These are phyloP conservation scores for Chalciporus piperatus DNA, from an alignment of 768 basidiomycete genomes.

Conservation along the genomic window DNA sequence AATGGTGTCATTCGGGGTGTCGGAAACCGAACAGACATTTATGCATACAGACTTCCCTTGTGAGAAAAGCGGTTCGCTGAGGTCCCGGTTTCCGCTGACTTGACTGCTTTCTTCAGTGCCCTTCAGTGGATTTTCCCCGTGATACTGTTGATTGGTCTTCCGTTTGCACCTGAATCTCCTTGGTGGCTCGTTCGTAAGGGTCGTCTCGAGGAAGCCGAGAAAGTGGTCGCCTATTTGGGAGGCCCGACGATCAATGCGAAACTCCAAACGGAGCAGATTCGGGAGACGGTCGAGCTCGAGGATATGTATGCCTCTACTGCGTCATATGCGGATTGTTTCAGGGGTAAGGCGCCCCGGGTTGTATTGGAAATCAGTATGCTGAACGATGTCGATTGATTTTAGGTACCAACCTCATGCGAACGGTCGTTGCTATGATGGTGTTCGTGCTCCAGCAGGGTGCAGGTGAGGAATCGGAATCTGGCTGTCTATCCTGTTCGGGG, in stretches of 20 bases:
- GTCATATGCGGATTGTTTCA: constrained; percentile 33
- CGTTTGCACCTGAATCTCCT: constrained; percentile 31
- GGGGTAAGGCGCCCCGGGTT: constrained; percentile 14
- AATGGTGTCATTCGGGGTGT: constrained; percentile 25
- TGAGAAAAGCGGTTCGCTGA: constrained; percentile 4
- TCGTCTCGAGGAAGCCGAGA: constrained; percentile 22
- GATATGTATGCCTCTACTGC: constrained; percentile 26
- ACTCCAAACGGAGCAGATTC: constrained; percentile 20
- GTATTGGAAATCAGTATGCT: not conserved
- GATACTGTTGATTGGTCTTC: constrained; percentile 29
- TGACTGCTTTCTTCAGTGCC: constrained; percentile 11
- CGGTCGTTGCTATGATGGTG: constrained; percentile 30
- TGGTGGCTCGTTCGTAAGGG: constrained; percentile 36
- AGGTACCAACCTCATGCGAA: constrained; percentile 26
- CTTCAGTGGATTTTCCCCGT: constrained; percentile 34
- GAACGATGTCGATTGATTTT: not conserved
- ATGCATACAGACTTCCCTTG: constrained; percentile 28
- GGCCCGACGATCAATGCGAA: constrained; percentile 24
- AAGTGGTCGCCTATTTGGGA: constrained; percentile 16
- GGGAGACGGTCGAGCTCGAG: constrained; percentile 30
- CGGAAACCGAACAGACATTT: constrained; percentile 18
- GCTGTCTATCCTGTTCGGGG: not conserved
- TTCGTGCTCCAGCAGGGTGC: constrained; percentile 28
- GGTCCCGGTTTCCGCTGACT: not conserved
- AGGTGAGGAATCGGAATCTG: constrained; percentile 8